Percentiles rank a stretch among this genome's conserved stretches.
Conservation (phyloP, 2,329 filamentous ascomycete genomes). For the Hysterium pulicare region DNA sequence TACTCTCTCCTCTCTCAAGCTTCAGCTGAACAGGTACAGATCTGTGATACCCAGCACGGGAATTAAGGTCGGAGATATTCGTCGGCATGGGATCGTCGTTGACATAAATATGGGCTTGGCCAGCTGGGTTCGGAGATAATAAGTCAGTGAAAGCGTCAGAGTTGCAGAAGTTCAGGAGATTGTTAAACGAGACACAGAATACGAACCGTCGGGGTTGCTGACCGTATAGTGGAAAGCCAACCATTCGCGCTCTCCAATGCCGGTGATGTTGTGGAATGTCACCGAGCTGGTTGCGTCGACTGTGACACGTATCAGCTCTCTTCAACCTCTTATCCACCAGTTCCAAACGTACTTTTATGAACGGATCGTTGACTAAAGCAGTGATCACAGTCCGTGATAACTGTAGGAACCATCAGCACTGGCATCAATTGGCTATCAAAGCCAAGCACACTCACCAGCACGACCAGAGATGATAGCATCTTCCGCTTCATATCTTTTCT, state of each 20-base stretch:
- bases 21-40: slow-evolving; percentile 34
- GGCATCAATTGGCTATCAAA: too few species aligned
- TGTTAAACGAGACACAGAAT: background rate
- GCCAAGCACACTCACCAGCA: too few species aligned
- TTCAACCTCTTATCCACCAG: background rate
- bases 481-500: slow-evolving; percentile 35
- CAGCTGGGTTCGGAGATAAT: too few species aligned
- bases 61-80: slow-evolving; percentile 39
- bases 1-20: slow-evolving; percentile 28
- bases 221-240: slow-evolving; percentile 38
- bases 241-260: slow-evolving; percentile 36
- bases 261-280: slow-evolving; percentile 38
- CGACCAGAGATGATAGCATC: slow-evolving; percentile 24
- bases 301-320: slow-evolving; percentile 9
- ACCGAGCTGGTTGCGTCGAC: slow-evolving; percentile 22
- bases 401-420: too few species aligned
- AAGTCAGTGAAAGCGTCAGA: too few species aligned
- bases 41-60: slow-evolving; percentile 35
- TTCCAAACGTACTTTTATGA: slow-evolving; percentile 8
- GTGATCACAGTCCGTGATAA: slow-evolving; percentile 4
- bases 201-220: slow-evolving; percentile 15
- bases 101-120: slow-evolving; percentile 34
- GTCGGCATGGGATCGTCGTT: slow-evolving; percentile 30
- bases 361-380: slow-evolving; percentile 18
- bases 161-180: too few species aligned